Base-by-base conservation (phyloP, 768 basidiomycete species). In the Epithele typhae region DNA sequence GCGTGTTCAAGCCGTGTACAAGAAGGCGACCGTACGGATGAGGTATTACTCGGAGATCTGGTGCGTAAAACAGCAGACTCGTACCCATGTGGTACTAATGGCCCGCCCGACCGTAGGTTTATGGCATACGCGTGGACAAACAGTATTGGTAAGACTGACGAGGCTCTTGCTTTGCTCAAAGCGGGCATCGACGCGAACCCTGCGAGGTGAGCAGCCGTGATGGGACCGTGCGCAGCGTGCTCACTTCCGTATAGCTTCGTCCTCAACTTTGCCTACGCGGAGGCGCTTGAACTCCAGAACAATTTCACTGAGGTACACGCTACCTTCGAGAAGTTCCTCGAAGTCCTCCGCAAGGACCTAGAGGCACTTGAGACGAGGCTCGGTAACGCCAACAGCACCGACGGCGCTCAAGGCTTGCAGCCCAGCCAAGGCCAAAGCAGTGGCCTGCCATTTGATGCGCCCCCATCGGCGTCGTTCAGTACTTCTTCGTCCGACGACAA, bases 31-130 rank as follows among this genome's bases (percentile, higher is more conserved):
- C 40, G 84, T 89, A 40, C 80, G 89, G 48, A 90, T 97, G 90
- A 75, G 95, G 35, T 98, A 89, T 68, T 96, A 87, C 64, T 83
- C 89, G 3, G 96, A 99, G 66, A 84, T 97, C 46, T 97, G 95
- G 96, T 92, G 54, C 39, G 74, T 60, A 37, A 25, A 7, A 30
- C 8, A 30, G 14, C 27, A 14, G 7, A 30, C 27, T 30, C 27
- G 27, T 7, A 7, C 27, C 8, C 27, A 7, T 30, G 8, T 30
- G 27, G 14, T 14, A 30, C 27, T n/a, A 14, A 30, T 30, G 8
- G 27, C 14, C 27, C 14, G 27, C 14, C 24, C 40, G 23, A 18
- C 19, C 22, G n/a, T 53, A 95, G 92, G 89, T 93, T 87, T 63
- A 89, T 94, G 81, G 89, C 92, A 4, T 91, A 87, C 56, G 78